Evolutionary conservation across 2,329 filamentous ascomycete species (phyloP), one percentile per base, ranked within the genome.

Genomic region (Paraphaeosphaeria sporulosa): DNA sequence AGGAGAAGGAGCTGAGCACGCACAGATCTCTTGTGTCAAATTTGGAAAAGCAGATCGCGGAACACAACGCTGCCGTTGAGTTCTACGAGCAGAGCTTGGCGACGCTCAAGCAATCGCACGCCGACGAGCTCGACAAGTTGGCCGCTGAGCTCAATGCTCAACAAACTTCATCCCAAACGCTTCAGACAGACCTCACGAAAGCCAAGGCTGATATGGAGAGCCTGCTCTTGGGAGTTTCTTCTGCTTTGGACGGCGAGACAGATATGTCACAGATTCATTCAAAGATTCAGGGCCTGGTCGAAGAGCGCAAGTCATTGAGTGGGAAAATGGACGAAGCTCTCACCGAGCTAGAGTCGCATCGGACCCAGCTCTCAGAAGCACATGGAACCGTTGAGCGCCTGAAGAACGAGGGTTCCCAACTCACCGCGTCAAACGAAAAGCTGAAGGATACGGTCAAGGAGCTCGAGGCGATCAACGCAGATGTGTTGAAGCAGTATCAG

Each of bases 171-270:
- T 68, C 71, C 21, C 64, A 74, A 25, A 71, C 71, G 12, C 72
- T 83, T 61, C 86, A 90, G 70, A 85, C 87, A 67, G 84, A 87
- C 25, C 81, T 93, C 5, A 76, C 63, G 1, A 80, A 83, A 43
- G 86, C 89, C 66, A 87, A 89, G 71, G 81, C 83, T 65, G 87
- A 87, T 75, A 81, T 84, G 27, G 76, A 77, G 21, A 86, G 87
- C 70, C 79, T 92, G 69, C 61, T 89, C 84, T 71, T 89, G 85
- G 84, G 65, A 84, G 91, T 73, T 79, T 93, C 66, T 23, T 79
- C 84, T 27, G 84, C 86, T 5, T 81, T 94, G 65, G 89, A 89
- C 77, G 87, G 87, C 75, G 88, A 88, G 73, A 87, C 78, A 6
- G 76, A 81, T 63, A 71, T 78, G 48, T 64, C 66, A 13, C 78